Evolutionary conservation across 352 stramenopile species (phyloP).

Genomic region (Globisporangium apiculatum): DNA sequence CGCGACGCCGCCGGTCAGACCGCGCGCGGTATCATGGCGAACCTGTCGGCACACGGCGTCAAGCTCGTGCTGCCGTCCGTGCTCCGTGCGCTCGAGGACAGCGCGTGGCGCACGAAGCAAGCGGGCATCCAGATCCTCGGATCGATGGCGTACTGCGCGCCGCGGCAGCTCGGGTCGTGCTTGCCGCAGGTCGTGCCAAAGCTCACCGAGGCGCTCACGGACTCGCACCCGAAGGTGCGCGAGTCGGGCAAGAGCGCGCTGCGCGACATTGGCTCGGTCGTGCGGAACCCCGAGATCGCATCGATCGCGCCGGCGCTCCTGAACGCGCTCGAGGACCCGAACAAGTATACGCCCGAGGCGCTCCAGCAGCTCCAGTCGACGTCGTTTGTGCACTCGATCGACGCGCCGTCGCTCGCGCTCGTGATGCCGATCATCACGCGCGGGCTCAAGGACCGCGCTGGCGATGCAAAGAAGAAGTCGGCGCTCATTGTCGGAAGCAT

Average conservation of each 20-base stretch:
- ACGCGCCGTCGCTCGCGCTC: conserved; percentile 98
- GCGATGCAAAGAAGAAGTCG: conserved; percentile 98
- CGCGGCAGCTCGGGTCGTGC: conserved; percentile 96
- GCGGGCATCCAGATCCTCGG: conserved; percentile 97
- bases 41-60: conserved; percentile 97
- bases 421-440: conserved; percentile 98
- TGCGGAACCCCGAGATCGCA: conserved; percentile 98
- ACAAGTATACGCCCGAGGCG: conserved; percentile 87
- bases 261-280: conserved; percentile 96
- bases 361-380: conserved; percentile 97
- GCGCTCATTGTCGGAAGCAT: conserved; percentile 99
- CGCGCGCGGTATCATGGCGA: conserved; percentile 97
- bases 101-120: conserved; percentile 97
- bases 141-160: conserved; percentile 96
- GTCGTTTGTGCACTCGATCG: conserved; percentile 99
- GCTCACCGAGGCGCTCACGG: conserved; percentile 94
- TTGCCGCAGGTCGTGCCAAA: conserved; percentile 98
- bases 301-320: conserved; percentile 92
- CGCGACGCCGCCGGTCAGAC: conserved; percentile 93
- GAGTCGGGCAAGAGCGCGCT: conserved; percentile 94
- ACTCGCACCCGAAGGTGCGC: conserved; percentile 99
- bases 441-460: conserved; percentile 94
- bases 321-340: conserved; percentile 94
- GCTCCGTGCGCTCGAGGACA: conserved; percentile 91
- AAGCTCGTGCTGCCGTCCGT: conserved; percentile 98